Evolutionary conservation across 352 stramenopile species (phyloP).

Genomic region (Globisporangium cylindrosporum): DNA sequence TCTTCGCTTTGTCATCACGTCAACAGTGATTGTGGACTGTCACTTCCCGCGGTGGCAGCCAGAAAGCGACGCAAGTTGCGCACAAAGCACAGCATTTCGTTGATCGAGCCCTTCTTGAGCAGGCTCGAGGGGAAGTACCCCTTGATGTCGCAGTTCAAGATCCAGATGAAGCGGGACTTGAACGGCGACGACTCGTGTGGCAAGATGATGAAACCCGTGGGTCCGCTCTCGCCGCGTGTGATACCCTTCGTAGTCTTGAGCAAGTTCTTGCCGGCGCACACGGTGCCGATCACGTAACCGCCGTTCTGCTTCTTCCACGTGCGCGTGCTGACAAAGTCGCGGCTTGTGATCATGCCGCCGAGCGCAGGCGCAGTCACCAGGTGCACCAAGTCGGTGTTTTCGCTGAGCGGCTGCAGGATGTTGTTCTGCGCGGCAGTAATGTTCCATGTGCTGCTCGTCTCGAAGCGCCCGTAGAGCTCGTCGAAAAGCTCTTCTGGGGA

Average conservation of each 20-base stretch:
- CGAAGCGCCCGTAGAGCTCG: constrained; percentile 70
- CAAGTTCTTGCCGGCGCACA: constrained; percentile 65
- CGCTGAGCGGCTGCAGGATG: constrained; percentile 60
- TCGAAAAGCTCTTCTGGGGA: constrained; percentile 80
- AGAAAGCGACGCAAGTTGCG: constrained; percentile 77
- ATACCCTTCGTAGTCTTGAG: constrained; percentile 68
- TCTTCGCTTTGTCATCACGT: constrained; percentile 15
- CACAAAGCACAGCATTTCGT: constrained; percentile 75
- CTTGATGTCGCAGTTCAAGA: constrained; percentile 86
- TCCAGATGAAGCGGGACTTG: constrained; percentile 78
- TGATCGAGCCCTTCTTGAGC: constrained; percentile 79
- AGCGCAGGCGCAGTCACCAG: constrained; percentile 65
- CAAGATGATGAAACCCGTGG: constrained; percentile 72
- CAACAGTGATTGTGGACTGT: constrained; percentile 21
- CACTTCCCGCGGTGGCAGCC: constrained; percentile 43
- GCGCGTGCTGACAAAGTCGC: constrained; percentile 80
- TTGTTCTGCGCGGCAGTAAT: constrained; percentile 77
- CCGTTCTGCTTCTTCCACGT: constrained; percentile 69
- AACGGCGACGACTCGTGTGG: constrained; percentile 71
- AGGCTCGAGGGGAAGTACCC: constrained; percentile 76
- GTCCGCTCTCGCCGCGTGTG: constrained; percentile 74
- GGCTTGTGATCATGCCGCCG: constrained; percentile 72
- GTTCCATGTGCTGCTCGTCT: constrained; percentile 73
- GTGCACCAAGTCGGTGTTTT: constrained; percentile 72
- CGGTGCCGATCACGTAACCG: constrained; percentile 69